Base-by-base conservation (phyloP, 192 early-diverging fungal species). In the Coemansia sp. region DNA sequence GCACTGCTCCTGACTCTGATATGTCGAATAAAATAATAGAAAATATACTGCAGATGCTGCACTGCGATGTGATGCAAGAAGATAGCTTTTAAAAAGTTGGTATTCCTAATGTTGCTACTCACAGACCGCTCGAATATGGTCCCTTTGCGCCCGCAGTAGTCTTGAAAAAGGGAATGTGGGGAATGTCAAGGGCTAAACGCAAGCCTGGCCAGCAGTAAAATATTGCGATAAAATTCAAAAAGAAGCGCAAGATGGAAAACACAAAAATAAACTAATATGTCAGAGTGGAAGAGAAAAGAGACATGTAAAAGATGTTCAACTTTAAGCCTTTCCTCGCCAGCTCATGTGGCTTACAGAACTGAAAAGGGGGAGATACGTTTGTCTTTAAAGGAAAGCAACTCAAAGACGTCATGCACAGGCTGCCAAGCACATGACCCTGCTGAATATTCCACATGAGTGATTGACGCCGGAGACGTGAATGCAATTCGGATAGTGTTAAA, bases 151-250 rank as follows among this genome's bases (percentile, higher is more conserved):
- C 14, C 41, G 41, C 41, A 53, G 51, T 53, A 53, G 23, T 27
- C 12, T 22, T 35, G 41, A n/a, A 45, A 53, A 26, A 27, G 51
- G 51, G 51, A 53, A 53, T 53, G 51, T 53, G 51, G 51, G 8
- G 51, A 53, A 53, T 53, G 51, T 22, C 16, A 53, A 22, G 50
- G 23, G 17, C 25, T 21, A 17, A 53, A 53, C 49, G 51, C 51
- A 53, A 53, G 51, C 17, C 51, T 53, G 51, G 25, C 51, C 51
- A 53, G 51, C 51, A 53, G 51, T 26, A 53, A 23, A 25, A 22
- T 5, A n/a, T 5, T 16, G 41, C 11, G 14, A 45, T 45, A 45
- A 45, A 45, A 45, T 45, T 45, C 41, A 45, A 45, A 16, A 45
- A 1, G 31, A 35, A 45, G 41, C 41, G 41, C 11, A 45, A n/a